Conservation (phyloP, 1,284 basidiomycete genomes). For the Trichosporon inkin region DNA sequence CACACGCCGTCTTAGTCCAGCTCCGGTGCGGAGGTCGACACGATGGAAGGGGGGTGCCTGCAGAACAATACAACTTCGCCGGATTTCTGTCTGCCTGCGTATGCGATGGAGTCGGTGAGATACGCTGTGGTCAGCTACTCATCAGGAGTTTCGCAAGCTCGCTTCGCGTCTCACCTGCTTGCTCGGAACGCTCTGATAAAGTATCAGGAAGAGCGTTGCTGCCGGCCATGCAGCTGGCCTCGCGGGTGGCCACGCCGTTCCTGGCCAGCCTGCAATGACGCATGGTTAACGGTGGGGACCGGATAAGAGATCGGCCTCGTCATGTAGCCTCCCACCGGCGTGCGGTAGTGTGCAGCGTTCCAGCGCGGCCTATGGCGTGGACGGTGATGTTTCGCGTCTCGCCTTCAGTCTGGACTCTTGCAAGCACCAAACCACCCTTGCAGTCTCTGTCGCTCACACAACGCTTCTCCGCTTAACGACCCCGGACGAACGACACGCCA, state of each 20-base stretch:
- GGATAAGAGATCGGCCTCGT: background rate
- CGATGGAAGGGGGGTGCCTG: background rate
- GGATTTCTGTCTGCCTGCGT: too few relatives aligned
- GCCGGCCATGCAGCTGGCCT: background rate
- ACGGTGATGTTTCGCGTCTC: background rate
- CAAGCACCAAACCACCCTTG: background rate
- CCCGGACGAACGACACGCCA: background rate
- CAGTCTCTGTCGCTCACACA: background rate
- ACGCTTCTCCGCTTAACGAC: background rate
- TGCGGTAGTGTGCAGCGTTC: background rate
- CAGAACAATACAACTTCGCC: too few relatives aligned
- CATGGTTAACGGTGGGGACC: conserved; percentile 3
- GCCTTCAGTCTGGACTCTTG: background rate
- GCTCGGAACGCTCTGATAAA: background rate
- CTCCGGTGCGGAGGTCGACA: too few relatives aligned
- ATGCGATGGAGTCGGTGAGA: too few relatives aligned
- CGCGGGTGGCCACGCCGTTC: background rate
- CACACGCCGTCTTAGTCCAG: too few relatives aligned
- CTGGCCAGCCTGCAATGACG: background rate
- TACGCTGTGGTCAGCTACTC: too few relatives aligned
- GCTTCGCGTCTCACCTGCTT: background rate
- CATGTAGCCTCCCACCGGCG: background rate
- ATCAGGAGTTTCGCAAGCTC: too few relatives aligned
- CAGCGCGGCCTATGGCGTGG: background rate
- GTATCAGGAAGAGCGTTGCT: background rate